A percentile compares a stretch with the other conserved stretches of the same genome.
Evolutionary conservation across 2,329 filamentous ascomycete species (phyloP).

Genomic region (Penicillium crustosum): DNA sequence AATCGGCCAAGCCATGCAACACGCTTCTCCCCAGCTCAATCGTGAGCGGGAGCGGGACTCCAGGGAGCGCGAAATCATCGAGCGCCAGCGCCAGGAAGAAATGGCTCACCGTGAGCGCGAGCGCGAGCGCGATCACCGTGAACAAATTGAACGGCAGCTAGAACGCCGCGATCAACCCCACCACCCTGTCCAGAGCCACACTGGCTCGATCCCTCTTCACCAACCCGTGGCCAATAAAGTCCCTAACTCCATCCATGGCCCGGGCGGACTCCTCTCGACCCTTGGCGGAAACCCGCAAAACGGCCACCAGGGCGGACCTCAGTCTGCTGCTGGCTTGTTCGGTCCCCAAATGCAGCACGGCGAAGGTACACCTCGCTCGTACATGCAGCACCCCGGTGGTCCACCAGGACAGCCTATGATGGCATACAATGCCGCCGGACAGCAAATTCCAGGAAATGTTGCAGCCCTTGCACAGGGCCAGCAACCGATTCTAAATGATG

Average conservation of each 20-base stretch:
- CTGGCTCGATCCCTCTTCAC: constrained; percentile 85
- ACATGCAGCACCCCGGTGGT: constrained; percentile 62
- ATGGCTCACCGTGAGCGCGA: constrained; percentile 47
- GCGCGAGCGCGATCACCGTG: constrained; percentile 55
- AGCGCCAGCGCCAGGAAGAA: constrained; percentile 57
- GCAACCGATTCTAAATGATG: constrained; percentile 79
- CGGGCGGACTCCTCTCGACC: constrained; percentile 79
- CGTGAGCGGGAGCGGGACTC: constrained; percentile 53
- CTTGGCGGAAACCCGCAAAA: constrained; percentile 62
- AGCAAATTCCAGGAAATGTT: constrained; percentile 51
- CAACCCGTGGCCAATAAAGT: constrained; percentile 86
- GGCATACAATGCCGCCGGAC: constrained; percentile 47
- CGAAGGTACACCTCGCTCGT: constrained; percentile 56
- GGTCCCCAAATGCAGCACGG: constrained; percentile 62
- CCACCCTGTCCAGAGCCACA: constrained; percentile 80
- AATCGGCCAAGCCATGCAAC: constrained; percentile 45
- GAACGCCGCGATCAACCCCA: constrained; percentile 61
- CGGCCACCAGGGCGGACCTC: constrained; percentile 55
- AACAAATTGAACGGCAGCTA: constrained; percentile 57
- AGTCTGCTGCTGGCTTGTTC: constrained; percentile 59
- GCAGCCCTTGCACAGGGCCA: constrained; percentile 71
- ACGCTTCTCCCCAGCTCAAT: constrained; percentile 45
- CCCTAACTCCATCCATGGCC: constrained; percentile 81
- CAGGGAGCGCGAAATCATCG: constrained; percentile 53
- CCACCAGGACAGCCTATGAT: constrained; percentile 55